These are phyloP conservation scores for Myxozyma neotropica DNA, from an alignment of 805 yeast genomes.

Conservation along the genomic window DNA sequence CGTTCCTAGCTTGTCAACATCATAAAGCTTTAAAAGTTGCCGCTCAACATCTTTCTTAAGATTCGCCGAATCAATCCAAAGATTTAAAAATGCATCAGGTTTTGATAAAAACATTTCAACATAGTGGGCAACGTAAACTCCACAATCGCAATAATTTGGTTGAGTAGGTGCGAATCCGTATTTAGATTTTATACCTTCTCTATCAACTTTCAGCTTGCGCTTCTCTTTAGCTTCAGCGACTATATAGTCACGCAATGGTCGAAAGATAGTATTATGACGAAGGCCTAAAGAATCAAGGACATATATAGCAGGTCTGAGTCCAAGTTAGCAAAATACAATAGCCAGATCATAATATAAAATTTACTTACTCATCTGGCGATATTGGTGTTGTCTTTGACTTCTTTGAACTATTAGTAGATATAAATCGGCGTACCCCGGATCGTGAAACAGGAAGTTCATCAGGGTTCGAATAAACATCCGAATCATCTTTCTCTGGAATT, in stretches of 20 bases:
- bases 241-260: conserved; percentile 61
- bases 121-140: conserved; percentile 84
- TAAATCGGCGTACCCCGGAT: neutral
- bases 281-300: conserved; percentile 74
- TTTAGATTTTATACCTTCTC: conserved; percentile 51
- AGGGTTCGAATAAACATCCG: neutral
- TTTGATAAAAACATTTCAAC: conserved; percentile 40
- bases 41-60: conserved; percentile 16
- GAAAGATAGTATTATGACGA: conserved; percentile 54
- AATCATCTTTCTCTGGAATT: neutral
- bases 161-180: conserved; percentile 75
- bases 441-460: conserved; percentile 12
- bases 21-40: conserved; percentile 22
- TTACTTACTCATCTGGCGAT: conserved; percentile 11
- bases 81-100: conserved; percentile 38
- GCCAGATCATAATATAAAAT: neutral
- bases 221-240: conserved; percentile 71
- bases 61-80: conserved; percentile 27
- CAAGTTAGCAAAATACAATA: neutral
- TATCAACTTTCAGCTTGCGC: conserved; percentile 51
- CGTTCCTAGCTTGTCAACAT: conserved; percentile 13
- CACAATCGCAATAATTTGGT: conserved; percentile 90
- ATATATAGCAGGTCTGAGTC: conserved; percentile 47
- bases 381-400: neutral
- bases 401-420: neutral